Base-by-base conservation (phyloP, 805 yeast genomes). In the Kluyveromyces dobzhanskii region DNA sequence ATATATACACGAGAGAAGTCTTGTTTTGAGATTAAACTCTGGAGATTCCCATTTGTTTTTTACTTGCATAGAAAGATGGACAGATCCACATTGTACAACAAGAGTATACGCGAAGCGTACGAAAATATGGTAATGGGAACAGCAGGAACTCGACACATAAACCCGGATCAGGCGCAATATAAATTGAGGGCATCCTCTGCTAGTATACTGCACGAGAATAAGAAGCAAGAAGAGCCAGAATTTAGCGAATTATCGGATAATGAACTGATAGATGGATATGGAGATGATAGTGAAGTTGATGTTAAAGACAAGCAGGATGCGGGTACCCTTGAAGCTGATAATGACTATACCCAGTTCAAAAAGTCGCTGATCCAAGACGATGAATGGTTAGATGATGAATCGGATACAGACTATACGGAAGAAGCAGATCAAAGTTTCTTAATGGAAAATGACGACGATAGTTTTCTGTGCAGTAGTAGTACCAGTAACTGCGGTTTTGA, bases 341-440 rank as follows among this genome's bases (percentile, higher is more conserved):
- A 41, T 13, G 45, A 41, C 9, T 44, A 42, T 27, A 49, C 44
- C 21, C 42, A 44, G 18, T 48, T 50, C 34, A 48, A 47, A 44
- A 41, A 42, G 26, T 48, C 50, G 12, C 21, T 46, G 26, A 31
- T 37, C 14, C 45, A 35, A 16, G 46, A 44, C 11, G 49, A 40
- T 27, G 43, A 39, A 19, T 46, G 47, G 44, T 35, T 46, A 23
- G 44, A 47, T 25, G 37, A 44, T 21, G 52, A 47, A 28, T 44
- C 44, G 14, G 50, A 47, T 32, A 46, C 44, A 14, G 53, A 47
- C 18, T 47, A 50, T 27, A 46, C 54, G 4, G 49, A 46, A 31
- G 53, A 47, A 40, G 53, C 52, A 7, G 50, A 51, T 36, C 47
- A 40, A 24, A 48, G 54, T 31, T 51, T 51, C 32, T 42, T 49